Evolutionary conservation across 176 grass and related monocot species (phyloP), one percentile per base, ranked within the genome.

Genomic region (Aegilops umbellulata): DNA sequence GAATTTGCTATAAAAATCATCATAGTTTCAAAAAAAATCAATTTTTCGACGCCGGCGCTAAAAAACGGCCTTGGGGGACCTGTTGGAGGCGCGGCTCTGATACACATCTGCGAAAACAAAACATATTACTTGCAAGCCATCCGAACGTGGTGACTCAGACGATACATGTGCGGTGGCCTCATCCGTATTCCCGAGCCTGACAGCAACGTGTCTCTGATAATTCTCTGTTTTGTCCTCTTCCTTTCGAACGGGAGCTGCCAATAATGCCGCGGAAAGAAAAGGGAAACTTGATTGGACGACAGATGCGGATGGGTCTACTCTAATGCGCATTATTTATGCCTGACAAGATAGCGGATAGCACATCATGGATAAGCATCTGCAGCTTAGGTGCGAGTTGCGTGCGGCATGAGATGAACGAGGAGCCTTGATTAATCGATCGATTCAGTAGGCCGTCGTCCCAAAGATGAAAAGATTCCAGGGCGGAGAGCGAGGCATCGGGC

Each of bases 351-450:
- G 51, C 80, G 20, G 44, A 60, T 60, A 13, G 47, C 10, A 60
- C 62, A 13, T 74, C 22, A 53, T 47, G 74, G 87, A 84, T 89
- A 84, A 84, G 74, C 74, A 8, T 25, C 36, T 2, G 82, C 35
- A 53, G 49, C 0, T 53, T 49, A 47, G 77, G 1, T 19, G 73
- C 46, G 75, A 35, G 55, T 41, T 80, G 67, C 42, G 53, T 78
- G 86, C 82, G 34, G 65, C 73, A 15, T 47, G 63, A 13, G 32
- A 7, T n/a, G 30, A 74, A 15, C 30, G 42, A 76, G n/a, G 79
- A 31, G 71, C 5, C 51, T 61, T 67, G 17, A 32, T 38, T 36
- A 38, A 10, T 42, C 20, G 14, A 13, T 39, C 41, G 42, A 42
- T 19, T 64, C 8, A 46, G 78, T 64, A 68, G 24, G 66, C 67